These are phyloP conservation scores for Vitrella brassicaformis DNA, from an alignment of 73 alveolate species.

Conservation along the genomic window DNA sequence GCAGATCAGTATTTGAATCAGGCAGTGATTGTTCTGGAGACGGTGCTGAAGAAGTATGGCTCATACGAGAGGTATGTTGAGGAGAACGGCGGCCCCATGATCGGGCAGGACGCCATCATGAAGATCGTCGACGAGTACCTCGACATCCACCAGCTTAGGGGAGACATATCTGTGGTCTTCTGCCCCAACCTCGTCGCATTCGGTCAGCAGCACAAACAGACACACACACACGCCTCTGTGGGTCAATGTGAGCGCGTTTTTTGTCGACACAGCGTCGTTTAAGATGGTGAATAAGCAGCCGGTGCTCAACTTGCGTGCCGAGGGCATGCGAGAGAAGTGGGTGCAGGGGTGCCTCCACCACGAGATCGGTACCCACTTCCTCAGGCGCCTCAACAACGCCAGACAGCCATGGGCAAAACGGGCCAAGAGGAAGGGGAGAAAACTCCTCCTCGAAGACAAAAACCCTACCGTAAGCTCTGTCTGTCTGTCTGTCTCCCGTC, in stretches of 20 bases:
- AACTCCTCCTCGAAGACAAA: neutral
- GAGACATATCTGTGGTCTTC: no score
- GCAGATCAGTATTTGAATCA: no score
- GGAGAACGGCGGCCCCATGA: neutral
- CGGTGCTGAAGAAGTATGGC: neutral
- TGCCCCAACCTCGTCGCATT: neutral
- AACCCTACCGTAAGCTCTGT: neutral
- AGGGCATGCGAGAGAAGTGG: slow-evolving; percentile 21
- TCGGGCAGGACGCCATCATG: neutral
- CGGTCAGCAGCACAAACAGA: no score
- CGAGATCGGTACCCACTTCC: slow-evolving; percentile 53
- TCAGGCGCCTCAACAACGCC: slow-evolving; percentile 35
- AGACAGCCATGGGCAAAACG: slow-evolving; percentile 31
- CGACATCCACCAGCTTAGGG: neutral
- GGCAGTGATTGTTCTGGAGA: neutral
- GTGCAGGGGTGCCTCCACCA: slow-evolving; percentile 40
- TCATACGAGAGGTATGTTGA: neutral
- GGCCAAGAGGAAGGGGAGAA: slow-evolving; percentile 26
- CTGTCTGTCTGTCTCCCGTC: no score
- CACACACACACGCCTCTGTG: neutral
- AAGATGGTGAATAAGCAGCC: neutral
- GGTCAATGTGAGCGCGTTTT: neutral
- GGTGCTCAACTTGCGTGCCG: neutral
- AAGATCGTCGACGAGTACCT: neutral
- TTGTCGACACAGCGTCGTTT: neutral